Percentiles rank a stretch among this genome's conserved stretches.
Evolutionary conservation across 768 basidiomycete species (phyloP).

Genomic region (Leccinum variicolor): DNA sequence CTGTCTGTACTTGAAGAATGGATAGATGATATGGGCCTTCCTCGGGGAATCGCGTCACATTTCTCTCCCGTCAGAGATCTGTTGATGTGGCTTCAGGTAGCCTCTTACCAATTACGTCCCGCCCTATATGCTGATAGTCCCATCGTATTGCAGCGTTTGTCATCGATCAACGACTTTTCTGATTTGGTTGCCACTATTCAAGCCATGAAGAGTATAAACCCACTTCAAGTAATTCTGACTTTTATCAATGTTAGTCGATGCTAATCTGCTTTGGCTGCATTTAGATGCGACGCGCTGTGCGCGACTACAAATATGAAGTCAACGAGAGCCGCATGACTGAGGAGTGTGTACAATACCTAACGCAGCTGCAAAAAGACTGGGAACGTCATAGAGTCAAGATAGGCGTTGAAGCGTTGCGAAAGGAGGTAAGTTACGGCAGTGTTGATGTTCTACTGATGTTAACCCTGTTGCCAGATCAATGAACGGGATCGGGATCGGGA

Average conservation of each 20-base stretch:
- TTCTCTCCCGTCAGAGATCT: conserved; percentile 84
- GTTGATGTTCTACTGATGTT: neutral
- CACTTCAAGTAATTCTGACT: conserved; percentile 63
- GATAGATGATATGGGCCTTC: conserved; percentile 79
- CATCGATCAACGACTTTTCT: conserved; percentile 84
- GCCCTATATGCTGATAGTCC: neutral
- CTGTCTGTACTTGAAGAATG: conserved; percentile 86
- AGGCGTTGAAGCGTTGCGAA: conserved; percentile 80
- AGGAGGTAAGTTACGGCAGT: conserved; percentile 52
- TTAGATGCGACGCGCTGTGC: conserved; percentile 89
- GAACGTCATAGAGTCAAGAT: conserved; percentile 86
- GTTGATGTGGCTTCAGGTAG: conserved; percentile 80
- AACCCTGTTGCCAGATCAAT: conserved; percentile 45
- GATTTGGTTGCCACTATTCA: conserved; percentile 89
- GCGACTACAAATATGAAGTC: conserved; percentile 93
- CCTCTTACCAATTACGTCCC: neutral
- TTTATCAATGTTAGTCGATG: neutral
- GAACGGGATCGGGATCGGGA: conserved; percentile 60
- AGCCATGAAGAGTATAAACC: conserved; percentile 82
- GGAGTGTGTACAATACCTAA: conserved; percentile 92
- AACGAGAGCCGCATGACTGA: conserved; percentile 91
- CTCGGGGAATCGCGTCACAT: conserved; percentile 73
- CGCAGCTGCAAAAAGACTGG: conserved; percentile 97
- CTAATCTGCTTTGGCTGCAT: neutral
- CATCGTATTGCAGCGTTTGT: conserved; percentile 56